Conservation (phyloP, 768 basidiomycete genomes). For the Leccinellum albellum region DNA sequence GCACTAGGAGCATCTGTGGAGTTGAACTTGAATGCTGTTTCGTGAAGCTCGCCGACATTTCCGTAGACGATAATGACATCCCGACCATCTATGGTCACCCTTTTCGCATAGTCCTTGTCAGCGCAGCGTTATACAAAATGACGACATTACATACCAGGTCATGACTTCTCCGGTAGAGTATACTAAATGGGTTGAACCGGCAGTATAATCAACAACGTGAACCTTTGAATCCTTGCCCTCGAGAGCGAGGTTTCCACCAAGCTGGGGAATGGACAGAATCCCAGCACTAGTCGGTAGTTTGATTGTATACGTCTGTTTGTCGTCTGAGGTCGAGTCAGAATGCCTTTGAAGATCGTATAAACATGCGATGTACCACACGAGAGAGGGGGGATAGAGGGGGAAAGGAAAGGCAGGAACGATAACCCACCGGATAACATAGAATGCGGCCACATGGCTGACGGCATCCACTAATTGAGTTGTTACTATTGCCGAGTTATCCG, state of each 20-base stretch:
- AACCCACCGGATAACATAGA: slow-evolving; percentile 36
- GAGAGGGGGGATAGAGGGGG: not conserved
- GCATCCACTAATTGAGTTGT: slow-evolving; percentile 48
- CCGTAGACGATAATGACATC: slow-evolving; percentile 48
- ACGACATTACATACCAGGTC: slow-evolving; percentile 36
- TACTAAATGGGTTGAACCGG: slow-evolving; percentile 40
- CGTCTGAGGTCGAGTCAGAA: slow-evolving; percentile 9
- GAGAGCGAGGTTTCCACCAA: slow-evolving; percentile 42
- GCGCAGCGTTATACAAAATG: not conserved
- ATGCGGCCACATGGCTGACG: slow-evolving; percentile 45
- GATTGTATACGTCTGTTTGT: slow-evolving; percentile 31
- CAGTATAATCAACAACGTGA: slow-evolving; percentile 46
- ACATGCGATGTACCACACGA: not conserved
- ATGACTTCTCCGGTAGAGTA: slow-evolving; percentile 50
- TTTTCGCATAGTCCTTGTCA: slow-evolving; percentile 12
- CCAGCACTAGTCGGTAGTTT: slow-evolving; percentile 46
- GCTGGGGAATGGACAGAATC: slow-evolving; percentile 37
- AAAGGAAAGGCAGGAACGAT: not conserved
- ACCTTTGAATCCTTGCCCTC: slow-evolving; percentile 53
- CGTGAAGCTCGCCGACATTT: slow-evolving; percentile 44
- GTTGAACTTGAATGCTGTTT: slow-evolving; percentile 43
- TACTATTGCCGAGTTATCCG: slow-evolving; percentile 44
- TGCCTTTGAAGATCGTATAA: slow-evolving; percentile 15
- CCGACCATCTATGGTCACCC: slow-evolving; percentile 47
- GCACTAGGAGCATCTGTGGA: slow-evolving; percentile 21